Evolutionary conservation across 2,329 filamentous ascomycete genomes (phyloP), one percentile per base, ranked within the genome.

Genomic region (Clarireedia hainanense): DNA sequence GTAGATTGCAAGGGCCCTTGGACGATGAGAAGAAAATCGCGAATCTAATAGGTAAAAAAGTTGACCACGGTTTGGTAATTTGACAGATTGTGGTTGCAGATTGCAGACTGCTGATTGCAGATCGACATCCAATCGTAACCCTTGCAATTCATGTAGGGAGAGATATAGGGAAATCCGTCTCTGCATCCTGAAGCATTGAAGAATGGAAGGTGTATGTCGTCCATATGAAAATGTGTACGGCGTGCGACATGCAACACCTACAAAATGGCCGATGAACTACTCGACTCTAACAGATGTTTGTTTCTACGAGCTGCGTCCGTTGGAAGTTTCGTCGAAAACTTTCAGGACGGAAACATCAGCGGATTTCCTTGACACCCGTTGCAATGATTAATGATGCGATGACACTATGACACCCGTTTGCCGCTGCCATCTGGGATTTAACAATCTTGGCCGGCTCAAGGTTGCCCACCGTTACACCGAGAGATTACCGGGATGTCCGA

Each of bases 341-440:
- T 47, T 47, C 30, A 45, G 27, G 50, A 7, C 50, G 52, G 47
- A 45, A 55, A 50, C 37, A 45, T 23, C 46, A 55, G 47, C 52
- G 52, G 52, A 55, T 50, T 50, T 45, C 39, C 47, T 24, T 55
- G 46, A 50, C 52, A 55, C 47, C 52, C 52, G 52, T 50, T 55
- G 27, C 23, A 47, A 23, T 12, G 40, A 17, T 24, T 20, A 20
- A 42, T 42, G 39, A 54, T 50, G 52, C 20, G 52, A 55, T 55
- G 52, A 50, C 52, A 55, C 46, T 55, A 55, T 50, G 37, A 30
- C 14, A 24, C 39, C 34, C 45, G 49, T 50, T 45, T 45, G 40
- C 52, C 46, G 45, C 52, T 55, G 46, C 52, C 46, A 50, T 55
- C 39, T 55, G 27, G 52, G 23, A n/a, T 50, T 34, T 34, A 34